These are phyloP conservation scores for Dioscorea zingiberensis DNA, from an alignment of 106 monocot species.

Conservation along the genomic window DNA sequence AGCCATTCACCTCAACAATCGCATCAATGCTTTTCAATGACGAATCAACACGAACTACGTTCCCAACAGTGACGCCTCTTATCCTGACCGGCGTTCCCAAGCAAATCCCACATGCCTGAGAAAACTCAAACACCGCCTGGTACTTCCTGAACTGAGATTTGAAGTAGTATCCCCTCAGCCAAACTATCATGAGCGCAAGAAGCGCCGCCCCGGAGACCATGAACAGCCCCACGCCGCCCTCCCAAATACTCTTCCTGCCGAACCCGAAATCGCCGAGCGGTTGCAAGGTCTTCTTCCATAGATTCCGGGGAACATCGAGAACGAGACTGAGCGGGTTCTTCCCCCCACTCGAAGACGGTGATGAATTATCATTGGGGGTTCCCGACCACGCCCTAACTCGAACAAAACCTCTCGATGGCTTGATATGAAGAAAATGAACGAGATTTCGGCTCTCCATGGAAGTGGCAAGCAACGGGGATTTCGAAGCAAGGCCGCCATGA, in stretches of 20 bases:
- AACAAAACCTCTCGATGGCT: constrained; percentile 1
- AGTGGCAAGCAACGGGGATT: constrained; percentile 4
- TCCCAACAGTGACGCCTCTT: constrained; percentile 77
- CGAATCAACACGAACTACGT: constrained; percentile 62
- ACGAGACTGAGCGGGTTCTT: constrained; percentile 32
- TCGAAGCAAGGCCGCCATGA: background rate
- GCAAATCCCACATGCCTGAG: constrained; percentile 77
- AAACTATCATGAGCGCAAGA: constrained; percentile 58
- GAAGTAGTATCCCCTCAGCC: constrained; percentile 63
- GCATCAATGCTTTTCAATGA: constrained; percentile 78
- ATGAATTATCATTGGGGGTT: constrained; percentile 8
- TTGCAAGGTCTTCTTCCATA: constrained; percentile 50
- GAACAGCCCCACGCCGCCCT: constrained; percentile 84
- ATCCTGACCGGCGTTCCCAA: constrained; percentile 85
- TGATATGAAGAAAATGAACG: background rate
- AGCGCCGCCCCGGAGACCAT: constrained; percentile 65
- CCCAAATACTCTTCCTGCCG: constrained; percentile 73
- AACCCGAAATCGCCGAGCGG: constrained; percentile 72
- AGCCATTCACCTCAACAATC: constrained; percentile 48
- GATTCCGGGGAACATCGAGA: constrained; percentile 44
- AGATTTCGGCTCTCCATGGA: background rate
- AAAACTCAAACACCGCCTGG: constrained; percentile 70
- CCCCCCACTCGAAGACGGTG: constrained; percentile 12
- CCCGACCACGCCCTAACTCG: constrained; percentile 20
- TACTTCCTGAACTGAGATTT: constrained; percentile 72